These are phyloP conservation scores for Mortierella sp. DNA, from an alignment of 371 early-diverging fungal species.

Conservation along the genomic window DNA sequence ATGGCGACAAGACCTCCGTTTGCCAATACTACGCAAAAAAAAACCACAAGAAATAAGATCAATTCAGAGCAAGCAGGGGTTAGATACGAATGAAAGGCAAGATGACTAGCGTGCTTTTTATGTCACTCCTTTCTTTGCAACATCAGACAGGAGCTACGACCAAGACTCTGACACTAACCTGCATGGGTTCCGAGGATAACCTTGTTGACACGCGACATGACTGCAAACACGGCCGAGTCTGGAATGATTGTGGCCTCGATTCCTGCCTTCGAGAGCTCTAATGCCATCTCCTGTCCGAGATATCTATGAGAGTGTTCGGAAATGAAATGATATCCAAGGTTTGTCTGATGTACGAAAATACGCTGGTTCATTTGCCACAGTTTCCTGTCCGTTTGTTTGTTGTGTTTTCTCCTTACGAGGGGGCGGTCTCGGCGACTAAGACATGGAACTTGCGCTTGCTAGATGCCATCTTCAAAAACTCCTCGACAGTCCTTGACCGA, in stretches of 20 bases:
- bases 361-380: not conserved
- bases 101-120: not conserved
- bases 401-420: conserved; percentile 68
- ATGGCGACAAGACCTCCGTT: conserved; percentile 94
- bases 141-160: not conserved
- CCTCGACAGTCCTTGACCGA: conserved; percentile 86
- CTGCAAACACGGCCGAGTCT: conserved; percentile 95
- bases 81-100: not conserved
- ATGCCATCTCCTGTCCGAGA: conserved; percentile 90
- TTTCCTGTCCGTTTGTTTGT: not conserved
- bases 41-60: conserved; percentile 8
- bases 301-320: conserved; percentile 59
- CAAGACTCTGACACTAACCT: conserved; percentile 60
- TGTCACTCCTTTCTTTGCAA: not conserved
- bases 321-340: not conserved
- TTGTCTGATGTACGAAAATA: not conserved
- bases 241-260: conserved; percentile 95
- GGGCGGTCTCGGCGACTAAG: conserved; percentile 93
- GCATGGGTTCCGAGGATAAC: conserved; percentile 96
- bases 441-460: conserved; percentile 92
- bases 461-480: conserved; percentile 90
- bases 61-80: not conserved
- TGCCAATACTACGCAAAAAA: conserved; percentile 78
- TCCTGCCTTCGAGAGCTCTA: conserved; percentile 79
- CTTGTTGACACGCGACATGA: conserved; percentile 98